phyloP scores from a whole-genome alignment of 163 green algal genomes.

The Volvox carteri region DNA sequence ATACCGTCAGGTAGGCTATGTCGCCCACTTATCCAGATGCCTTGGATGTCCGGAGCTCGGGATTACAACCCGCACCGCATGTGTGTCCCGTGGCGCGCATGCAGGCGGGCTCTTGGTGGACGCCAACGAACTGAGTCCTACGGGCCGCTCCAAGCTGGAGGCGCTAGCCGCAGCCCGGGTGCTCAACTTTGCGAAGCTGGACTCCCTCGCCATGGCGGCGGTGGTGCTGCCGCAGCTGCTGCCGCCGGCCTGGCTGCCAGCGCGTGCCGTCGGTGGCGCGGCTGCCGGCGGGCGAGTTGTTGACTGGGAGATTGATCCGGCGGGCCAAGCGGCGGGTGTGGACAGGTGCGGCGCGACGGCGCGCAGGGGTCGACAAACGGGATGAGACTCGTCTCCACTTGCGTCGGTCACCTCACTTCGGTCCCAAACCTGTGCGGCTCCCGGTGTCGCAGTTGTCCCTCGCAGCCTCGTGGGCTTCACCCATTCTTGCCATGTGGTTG shows the following conservation, averaged over 20 bases:
- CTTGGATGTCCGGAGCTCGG: too few species aligned
- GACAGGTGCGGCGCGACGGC: slow-evolving; percentile 8
- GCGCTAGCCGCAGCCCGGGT: not conserved
- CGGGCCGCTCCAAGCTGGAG: slow-evolving; percentile 34
- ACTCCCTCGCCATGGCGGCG: slow-evolving; percentile 36
- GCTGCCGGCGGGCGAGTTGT: not conserved
- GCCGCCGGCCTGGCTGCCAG: slow-evolving; percentile 28
- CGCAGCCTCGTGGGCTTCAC: too few species aligned
- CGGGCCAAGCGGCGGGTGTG: not conserved
- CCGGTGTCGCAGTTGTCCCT: too few species aligned
- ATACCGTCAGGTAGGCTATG: too few species aligned
- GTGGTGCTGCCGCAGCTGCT: slow-evolving; percentile 55
- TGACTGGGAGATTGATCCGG: not conserved
- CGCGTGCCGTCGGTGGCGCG: not conserved
- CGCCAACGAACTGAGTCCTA: slow-evolving; percentile 5
- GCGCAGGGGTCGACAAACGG: too few species aligned
- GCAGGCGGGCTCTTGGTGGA: slow-evolving; percentile 58
- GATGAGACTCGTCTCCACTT: too few species aligned
- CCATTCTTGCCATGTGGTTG: too few species aligned
- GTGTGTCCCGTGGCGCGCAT: too few species aligned
- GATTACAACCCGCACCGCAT: too few species aligned
- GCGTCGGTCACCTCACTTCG: too few species aligned
- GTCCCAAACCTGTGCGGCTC: too few species aligned
- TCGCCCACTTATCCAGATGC: too few species aligned
- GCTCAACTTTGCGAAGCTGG: slow-evolving; percentile 48